phyloP scores from a whole-genome alignment of 192 early-diverging fungal species.

The Haplosporangium gracile region DNA sequence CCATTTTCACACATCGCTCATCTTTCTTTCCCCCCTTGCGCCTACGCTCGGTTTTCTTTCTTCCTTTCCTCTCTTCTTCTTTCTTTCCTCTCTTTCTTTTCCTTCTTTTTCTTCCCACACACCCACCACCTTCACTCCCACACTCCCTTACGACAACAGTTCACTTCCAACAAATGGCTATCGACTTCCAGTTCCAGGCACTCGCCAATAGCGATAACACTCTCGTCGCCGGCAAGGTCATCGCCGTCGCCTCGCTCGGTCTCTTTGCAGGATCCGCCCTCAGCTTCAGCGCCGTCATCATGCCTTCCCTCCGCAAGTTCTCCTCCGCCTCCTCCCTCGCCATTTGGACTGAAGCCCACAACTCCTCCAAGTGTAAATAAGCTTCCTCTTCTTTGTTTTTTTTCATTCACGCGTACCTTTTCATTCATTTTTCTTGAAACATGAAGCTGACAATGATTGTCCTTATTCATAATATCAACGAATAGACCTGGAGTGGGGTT shows the following conservation, averaged over 20 bases:
- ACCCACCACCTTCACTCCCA: not conserved
- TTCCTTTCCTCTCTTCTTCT: not conserved
- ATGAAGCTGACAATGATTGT: not conserved
- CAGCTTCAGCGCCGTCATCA: slow-evolving; percentile 17
- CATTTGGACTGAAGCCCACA: slow-evolving; percentile 17
- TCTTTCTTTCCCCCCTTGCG: not conserved
- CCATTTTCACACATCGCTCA: not conserved
- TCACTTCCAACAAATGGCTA: slow-evolving; percentile 4
- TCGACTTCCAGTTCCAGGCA: slow-evolving; percentile 17
- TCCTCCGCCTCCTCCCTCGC: slow-evolving; percentile 20
- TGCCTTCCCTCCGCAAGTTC: slow-evolving; percentile 26
- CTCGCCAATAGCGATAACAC: slow-evolving; percentile 20
- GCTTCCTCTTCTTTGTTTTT: not conserved
- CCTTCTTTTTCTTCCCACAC: not conserved
- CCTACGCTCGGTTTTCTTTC: not conserved
- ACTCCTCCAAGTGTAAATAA: slow-evolving; percentile 14
- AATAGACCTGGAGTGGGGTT: slow-evolving; percentile 20
- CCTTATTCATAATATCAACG: not conserved
- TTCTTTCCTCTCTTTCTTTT: not conserved
- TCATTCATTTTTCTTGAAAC: not conserved
- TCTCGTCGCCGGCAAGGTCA: slow-evolving; percentile 21
- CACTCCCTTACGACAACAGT: not conserved
- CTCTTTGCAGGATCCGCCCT: slow-evolving; percentile 18
- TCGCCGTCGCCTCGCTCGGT: slow-evolving; percentile 23
- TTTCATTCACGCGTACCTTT: not conserved